These are phyloP conservation scores for Penicillium capsulatum DNA, from an alignment of 2,329 filamentous ascomycete genomes.

Conservation along the genomic window DNA sequence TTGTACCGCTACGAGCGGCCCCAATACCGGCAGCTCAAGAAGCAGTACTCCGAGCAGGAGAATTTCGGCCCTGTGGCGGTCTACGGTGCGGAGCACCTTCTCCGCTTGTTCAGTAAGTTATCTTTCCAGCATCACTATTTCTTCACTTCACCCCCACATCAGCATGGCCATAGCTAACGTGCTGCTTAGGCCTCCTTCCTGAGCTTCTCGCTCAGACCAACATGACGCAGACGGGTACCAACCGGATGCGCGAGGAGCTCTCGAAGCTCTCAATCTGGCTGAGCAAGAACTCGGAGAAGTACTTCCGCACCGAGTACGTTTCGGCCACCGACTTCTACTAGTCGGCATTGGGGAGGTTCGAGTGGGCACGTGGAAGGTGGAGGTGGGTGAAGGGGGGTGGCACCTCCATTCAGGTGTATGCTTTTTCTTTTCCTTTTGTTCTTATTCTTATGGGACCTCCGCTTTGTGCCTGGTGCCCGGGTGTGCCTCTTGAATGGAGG, in stretches of 20 bases:
- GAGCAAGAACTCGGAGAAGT: slow-evolving; percentile 67
- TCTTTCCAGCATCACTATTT: neutral
- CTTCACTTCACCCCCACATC: slow-evolving; percentile 1
- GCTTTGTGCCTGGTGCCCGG: too few species aligned
- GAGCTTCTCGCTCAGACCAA: slow-evolving; percentile 96
- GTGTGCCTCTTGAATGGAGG: too few species aligned
- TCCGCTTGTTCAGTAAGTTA: slow-evolving; percentile 75
- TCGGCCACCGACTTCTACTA: slow-evolving; percentile 31
- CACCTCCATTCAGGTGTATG: too few species aligned
- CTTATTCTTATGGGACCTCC: too few species aligned
- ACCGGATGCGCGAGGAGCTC: slow-evolving; percentile 82
- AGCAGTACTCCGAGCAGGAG: slow-evolving; percentile 56
- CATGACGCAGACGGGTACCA: slow-evolving; percentile 90
- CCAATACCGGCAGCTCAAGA: slow-evolving; percentile 75
- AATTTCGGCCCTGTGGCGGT: slow-evolving; percentile 66
- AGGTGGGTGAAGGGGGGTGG: too few species aligned
- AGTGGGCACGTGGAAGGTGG: too few species aligned
- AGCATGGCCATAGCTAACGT: too few species aligned
- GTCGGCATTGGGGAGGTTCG: neutral
- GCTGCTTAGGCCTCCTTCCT: slow-evolving; percentile 87
- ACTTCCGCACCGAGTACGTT: slow-evolving; percentile 58
- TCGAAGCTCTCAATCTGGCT: slow-evolving; percentile 83
- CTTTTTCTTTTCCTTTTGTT: too few species aligned
- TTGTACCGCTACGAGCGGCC: slow-evolving; percentile 91
- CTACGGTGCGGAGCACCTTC: slow-evolving; percentile 89